These are phyloP conservation scores for Boletus fagicola DNA, from an alignment of 768 basidiomycete species.

Conservation along the genomic window DNA sequence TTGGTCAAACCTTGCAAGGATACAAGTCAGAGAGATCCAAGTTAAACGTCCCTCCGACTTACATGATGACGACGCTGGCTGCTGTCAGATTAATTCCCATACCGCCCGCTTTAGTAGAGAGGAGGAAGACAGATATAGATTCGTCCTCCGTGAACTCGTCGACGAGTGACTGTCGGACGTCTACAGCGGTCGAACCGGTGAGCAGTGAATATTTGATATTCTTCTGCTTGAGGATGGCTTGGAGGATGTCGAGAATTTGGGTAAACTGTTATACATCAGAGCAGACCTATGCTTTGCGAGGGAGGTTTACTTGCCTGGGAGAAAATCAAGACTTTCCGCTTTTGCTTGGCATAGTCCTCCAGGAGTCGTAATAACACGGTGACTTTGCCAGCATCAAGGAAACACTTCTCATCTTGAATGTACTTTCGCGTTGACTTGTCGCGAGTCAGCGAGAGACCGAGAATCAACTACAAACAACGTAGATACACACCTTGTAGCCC, in stretches of 20 bases:
- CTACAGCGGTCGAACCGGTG: constrained; percentile 92
- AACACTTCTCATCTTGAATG: constrained; percentile 70
- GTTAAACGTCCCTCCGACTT: constrained; percentile 21
- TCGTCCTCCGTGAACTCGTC: constrained; percentile 91
- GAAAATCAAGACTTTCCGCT: constrained; percentile 87
- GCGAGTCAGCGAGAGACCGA: constrained; percentile 5
- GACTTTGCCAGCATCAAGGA: constrained; percentile 87
- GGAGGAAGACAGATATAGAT: constrained; percentile 82
- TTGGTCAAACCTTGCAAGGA: constrained; percentile 79
- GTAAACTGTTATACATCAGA: constrained; percentile 64
- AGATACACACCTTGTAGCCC: constrained; percentile 68
- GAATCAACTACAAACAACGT: not conserved
- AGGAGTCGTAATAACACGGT: constrained; percentile 70
- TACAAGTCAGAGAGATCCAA: not conserved
- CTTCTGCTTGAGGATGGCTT: constrained; percentile 72
- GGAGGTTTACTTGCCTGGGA: constrained; percentile 67
- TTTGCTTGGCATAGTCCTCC: constrained; percentile 59
- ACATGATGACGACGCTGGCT: constrained; percentile 94
- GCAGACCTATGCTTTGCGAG: not conserved
- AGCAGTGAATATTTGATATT: constrained; percentile 76
- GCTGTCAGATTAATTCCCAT: constrained; percentile 98
- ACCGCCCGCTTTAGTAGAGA: constrained; percentile 90
- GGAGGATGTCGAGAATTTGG: constrained; percentile 91
- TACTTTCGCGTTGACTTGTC: constrained; percentile 68
- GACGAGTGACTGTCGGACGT: constrained; percentile 87